phyloP scores from a whole-genome alignment of 345 rosid genomes.

The Populus simonii region DNA sequence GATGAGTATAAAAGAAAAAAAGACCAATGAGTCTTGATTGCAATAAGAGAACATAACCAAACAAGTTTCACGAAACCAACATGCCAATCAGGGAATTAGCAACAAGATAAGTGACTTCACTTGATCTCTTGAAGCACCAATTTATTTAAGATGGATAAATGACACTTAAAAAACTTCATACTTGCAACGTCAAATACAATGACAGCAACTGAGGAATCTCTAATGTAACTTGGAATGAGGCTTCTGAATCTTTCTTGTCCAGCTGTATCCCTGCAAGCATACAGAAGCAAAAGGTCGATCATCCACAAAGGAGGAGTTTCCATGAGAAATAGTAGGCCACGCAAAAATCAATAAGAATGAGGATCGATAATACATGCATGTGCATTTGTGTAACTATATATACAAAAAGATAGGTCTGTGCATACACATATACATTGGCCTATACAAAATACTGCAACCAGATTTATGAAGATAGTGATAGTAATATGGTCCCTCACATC shows the following conservation, averaged over 20 bases:
- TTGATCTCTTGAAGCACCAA: not conserved
- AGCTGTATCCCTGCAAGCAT: slow-evolving; percentile 25
- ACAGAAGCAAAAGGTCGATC: not conserved
- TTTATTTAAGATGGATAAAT: not conserved
- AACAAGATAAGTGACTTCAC: not conserved
- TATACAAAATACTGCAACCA: not conserved
- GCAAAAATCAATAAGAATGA: not conserved
- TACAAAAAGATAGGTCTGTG: not conserved
- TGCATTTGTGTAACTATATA: not conserved
- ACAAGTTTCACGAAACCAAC: not conserved
- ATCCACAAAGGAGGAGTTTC: not conserved
- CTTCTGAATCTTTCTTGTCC: slow-evolving; percentile 27
- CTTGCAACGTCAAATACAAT: slow-evolving; percentile 29
- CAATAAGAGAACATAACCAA: not conserved
- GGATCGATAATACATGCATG: not conserved
- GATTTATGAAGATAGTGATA: not conserved
- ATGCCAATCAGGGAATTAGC: not conserved
- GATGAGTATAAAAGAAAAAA: not conserved
- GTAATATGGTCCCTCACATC: not conserved
- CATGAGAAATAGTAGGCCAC: not conserved
- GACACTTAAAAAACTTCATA: not conserved
- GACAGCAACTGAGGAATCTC: slow-evolving; percentile 26
- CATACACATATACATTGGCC: not conserved
- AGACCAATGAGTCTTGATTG: not conserved
- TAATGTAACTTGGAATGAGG: slow-evolving; percentile 23